Percentiles rank a stretch among this genome's conserved stretches.
These are phyloP conservation scores for Seiridium cupressi DNA, from an alignment of 2,329 filamentous ascomycete species.

Conservation along the genomic window DNA sequence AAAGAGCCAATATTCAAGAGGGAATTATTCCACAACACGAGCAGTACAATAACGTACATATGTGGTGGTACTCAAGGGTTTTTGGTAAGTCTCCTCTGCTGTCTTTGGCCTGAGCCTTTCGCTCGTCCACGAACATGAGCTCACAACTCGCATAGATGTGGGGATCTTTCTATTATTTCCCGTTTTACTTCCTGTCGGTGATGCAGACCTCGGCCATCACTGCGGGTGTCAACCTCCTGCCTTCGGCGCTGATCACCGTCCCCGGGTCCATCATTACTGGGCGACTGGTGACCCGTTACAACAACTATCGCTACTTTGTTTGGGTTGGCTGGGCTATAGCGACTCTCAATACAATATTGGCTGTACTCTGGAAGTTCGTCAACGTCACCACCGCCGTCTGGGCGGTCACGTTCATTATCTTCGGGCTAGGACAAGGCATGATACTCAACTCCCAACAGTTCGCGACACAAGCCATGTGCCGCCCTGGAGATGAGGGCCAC, in stretches of 20 bases:
- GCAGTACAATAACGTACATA: conserved; percentile 25
- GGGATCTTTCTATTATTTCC: conserved; percentile 7
- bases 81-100: conserved; percentile 18
- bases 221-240: conserved; percentile 17
- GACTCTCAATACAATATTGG: conserved; percentile 8
- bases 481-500: conserved; percentile 11
- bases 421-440: conserved; percentile 16
- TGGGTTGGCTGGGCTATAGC: conserved; percentile 16
- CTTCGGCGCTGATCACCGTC: conserved; percentile 13
- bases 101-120: neutral
- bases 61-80: conserved; percentile 30
- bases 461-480: conserved; percentile 17
- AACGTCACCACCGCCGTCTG: conserved; percentile 7
- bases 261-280: conserved; percentile 14
- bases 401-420: conserved; percentile 9
- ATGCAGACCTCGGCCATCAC: conserved; percentile 12
- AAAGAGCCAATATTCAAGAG: conserved; percentile 27
- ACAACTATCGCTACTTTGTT: conserved; percentile 15
- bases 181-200: conserved; percentile 19
- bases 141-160: neutral
- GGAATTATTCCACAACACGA: conserved; percentile 23
- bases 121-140: neutral
- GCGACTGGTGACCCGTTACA: conserved; percentile 11
- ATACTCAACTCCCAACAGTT: conserved; percentile 16
- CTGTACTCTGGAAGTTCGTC: conserved; percentile 10